Base-by-base conservation (phyloP, 2,329 filamentous ascomycete genomes). In the Neoscytalidium dimidiatum region DNA sequence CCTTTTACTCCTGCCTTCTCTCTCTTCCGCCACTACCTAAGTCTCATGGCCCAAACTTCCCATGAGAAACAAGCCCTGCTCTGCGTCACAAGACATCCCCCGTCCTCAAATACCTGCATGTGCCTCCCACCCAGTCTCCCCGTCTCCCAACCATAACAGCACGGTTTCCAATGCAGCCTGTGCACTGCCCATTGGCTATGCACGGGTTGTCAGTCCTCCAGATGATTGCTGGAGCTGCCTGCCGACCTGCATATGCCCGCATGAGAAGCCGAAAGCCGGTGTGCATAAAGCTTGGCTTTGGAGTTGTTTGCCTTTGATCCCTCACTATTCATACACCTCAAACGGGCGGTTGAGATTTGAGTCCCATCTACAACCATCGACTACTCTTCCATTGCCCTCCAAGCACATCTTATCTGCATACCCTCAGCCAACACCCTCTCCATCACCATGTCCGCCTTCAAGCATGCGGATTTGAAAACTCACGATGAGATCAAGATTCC, bases 401-500 rank as follows among this genome's bases (percentile, higher is more conserved):
- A 38, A n/a, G 17, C 19, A 21, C 7, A n/a, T 9, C 19, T 23
- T 33, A 19, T 51, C 17, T 21, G 14, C 19, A 11, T 28, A 2
- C 5, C 33, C 3, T 41, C 26, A 9, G 33, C 23, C 58, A 49
- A 43, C 44, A 35, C 41, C 35, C 21, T 41, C 48, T 31, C 46
- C 4, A 19, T 6, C 56, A 46, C 41, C 28, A 46, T 60, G 56
- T 7, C 28, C 11, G 1, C 11, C 21, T 46, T 60, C 48, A 23
- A 26, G 17, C 17, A 46, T 23, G 38, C 38, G 9, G 48, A 52
- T 8, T 7, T 31, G 8, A 28, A 52, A 13, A 33, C 49, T 56
- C 26, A 64, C 26, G 56, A 60, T 33, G 49, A 46, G 48, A 29
- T 29, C 17, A 68, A 77, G 76, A 46, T 72, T 19, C 33, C 66